A percentile compares a stretch with the other conserved stretches of the same genome.
These are phyloP conservation scores for Epithemia pelagica DNA, from an alignment of 108 stramenopile genomes.

Conservation along the genomic window DNA sequence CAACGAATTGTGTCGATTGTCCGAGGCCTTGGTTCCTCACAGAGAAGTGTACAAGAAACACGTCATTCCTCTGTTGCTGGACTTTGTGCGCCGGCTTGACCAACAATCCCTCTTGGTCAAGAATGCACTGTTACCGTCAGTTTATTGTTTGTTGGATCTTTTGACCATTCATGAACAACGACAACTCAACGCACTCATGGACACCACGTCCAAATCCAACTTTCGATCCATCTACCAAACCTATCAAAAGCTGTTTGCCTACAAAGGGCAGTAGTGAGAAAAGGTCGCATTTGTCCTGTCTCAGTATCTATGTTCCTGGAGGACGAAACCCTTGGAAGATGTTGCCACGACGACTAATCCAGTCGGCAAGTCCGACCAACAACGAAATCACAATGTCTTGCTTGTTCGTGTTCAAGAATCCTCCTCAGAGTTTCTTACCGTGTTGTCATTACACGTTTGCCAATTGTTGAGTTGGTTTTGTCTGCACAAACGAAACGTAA, in stretches of 20 bases:
- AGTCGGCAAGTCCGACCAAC: too few relatives aligned
- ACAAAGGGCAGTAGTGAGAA: constrained; percentile 65
- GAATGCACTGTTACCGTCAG: constrained; percentile 40
- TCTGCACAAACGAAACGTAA: too few relatives aligned
- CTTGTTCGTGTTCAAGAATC: too few relatives aligned
- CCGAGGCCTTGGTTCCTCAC: constrained; percentile 70
- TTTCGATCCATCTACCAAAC: constrained; percentile 54
- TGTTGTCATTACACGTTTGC: too few relatives aligned
- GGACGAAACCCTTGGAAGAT: too few relatives aligned
- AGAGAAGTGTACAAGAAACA: constrained; percentile 85
- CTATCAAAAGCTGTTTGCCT: constrained; percentile 63
- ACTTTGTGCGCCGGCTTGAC: constrained; percentile 51
- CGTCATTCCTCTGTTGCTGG: constrained; percentile 54
- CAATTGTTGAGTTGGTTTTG: too few relatives aligned
- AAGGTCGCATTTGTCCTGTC: too few relatives aligned
- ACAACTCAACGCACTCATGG: constrained; percentile 71
- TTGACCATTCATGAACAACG: constrained; percentile 57
- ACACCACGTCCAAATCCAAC: constrained; percentile 41
- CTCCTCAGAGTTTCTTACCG: too few relatives aligned
- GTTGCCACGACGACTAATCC: too few relatives aligned
- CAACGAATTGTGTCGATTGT: constrained; percentile 34
- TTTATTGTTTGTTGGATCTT: constrained; percentile 65
- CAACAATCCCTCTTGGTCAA: constrained; percentile 34
- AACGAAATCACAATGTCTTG: too few relatives aligned
- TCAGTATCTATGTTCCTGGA: too few relatives aligned